Conservation (phyloP, 495 filamentous ascomycete genomes). For the Chaetomium cochliodes region DNA sequence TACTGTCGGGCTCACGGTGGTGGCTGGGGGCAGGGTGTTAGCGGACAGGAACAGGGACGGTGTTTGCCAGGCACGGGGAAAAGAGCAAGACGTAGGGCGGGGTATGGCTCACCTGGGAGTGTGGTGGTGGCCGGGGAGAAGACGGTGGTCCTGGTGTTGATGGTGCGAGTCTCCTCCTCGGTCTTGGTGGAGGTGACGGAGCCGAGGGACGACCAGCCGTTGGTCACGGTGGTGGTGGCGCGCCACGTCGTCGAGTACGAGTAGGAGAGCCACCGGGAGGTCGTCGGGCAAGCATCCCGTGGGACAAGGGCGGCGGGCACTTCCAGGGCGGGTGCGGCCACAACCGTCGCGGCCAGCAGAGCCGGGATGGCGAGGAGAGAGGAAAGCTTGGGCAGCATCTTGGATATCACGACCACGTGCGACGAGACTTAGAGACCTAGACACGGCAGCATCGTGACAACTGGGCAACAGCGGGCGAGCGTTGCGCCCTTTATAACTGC, state of each 20-base stretch:
- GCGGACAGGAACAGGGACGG: background rate
- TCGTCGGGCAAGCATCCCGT: constrained; percentile 1
- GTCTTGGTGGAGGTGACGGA: constrained; percentile 19
- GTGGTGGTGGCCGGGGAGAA: constrained; percentile 8
- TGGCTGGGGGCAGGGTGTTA: constrained; percentile 8
- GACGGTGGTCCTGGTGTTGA: constrained; percentile 7
- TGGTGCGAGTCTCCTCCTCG: constrained; percentile 8
- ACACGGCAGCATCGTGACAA: background rate
- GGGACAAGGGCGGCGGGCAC: constrained; percentile 7
- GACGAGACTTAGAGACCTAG: background rate
- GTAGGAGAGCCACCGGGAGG: background rate
- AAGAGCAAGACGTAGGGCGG: background rate
- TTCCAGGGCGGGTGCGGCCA: constrained; percentile 8
- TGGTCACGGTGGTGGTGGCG: constrained; percentile 11
- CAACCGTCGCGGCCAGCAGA: constrained; percentile 5
- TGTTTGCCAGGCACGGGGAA: background rate
- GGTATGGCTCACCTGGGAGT: constrained; percentile 6
- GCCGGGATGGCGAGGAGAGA: constrained; percentile 9
- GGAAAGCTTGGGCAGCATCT: constrained; percentile 1
- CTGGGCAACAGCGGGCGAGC: background rate
- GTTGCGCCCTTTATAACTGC: background rate
- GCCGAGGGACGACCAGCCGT: constrained; percentile 7
- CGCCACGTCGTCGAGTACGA: constrained; percentile 4
- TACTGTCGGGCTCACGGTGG: background rate
- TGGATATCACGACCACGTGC: background rate